Conservation (phyloP, 805 yeast genomes). For the Wickerhamomyces chaumierensis region DNA sequence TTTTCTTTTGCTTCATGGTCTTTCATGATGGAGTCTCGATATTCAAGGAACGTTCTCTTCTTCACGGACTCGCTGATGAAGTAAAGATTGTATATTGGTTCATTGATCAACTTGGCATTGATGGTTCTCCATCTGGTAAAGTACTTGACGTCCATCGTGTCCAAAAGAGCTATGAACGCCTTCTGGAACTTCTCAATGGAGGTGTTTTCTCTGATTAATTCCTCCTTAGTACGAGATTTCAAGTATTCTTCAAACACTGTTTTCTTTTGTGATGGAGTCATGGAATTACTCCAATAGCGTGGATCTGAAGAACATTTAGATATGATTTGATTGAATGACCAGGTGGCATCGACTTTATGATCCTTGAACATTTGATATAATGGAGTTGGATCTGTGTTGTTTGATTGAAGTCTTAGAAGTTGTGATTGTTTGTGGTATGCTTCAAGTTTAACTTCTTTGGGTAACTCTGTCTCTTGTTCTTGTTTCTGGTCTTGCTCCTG, state of each 20-base stretch:
- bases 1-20: conserved; percentile 16
- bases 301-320: conserved; percentile 44
- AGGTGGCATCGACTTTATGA: conserved; percentile 52
- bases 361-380: conserved; percentile 45
- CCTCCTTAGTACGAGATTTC: conserved; percentile 35
- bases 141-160: conserved; percentile 33
- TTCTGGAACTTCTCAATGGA: conserved; percentile 43
- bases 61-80: conserved; percentile 48
- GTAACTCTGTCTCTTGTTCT: no score
- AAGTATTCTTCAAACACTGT: conserved; percentile 55
- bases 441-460: conserved; percentile 1
- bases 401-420: conserved; percentile 2
- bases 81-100: conserved; percentile 54
- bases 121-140: conserved; percentile 57
- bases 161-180: conserved; percentile 39
- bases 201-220: conserved; percentile 39
- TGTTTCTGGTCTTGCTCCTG: no score
- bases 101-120: conserved; percentile 43
- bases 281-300: conserved; percentile 56
- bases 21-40: conserved; percentile 28
- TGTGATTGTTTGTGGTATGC: not conserved
- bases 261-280: conserved; percentile 44
- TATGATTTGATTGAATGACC: conserved; percentile 66
- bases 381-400: conserved; percentile 28
- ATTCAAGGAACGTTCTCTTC: conserved; percentile 41